These are phyloP conservation scores for Pseudisothecium myosuroides DNA, from an alignment of 225 moss, liverwort and hornwort species.

Conservation along the genomic window DNA sequence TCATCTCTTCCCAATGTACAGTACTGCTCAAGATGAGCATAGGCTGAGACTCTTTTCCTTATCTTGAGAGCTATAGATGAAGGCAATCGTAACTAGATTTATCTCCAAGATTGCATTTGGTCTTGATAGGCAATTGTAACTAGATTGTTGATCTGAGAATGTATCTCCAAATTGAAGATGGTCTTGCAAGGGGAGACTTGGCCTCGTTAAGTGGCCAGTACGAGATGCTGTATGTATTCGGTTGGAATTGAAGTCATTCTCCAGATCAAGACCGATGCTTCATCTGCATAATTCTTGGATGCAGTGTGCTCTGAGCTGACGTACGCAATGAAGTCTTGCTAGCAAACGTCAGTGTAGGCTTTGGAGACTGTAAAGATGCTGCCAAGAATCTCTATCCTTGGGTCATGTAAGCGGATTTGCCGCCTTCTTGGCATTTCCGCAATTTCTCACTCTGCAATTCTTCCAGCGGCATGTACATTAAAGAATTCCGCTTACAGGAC, in stretches of 20 bases:
- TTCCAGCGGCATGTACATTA: not conserved
- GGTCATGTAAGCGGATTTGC: not conserved
- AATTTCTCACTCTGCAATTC: not conserved
- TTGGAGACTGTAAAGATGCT: not conserved
- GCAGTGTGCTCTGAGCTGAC: not conserved
- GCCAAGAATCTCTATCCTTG: slow-evolving; percentile 11
- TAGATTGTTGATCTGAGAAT: not conserved
- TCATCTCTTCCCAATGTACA: not conserved
- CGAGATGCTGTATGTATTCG: not conserved
- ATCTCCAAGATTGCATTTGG: not conserved
- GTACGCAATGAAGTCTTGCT: not conserved
- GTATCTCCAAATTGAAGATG: not conserved
- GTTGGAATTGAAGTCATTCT: not conserved
- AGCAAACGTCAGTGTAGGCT: not conserved
- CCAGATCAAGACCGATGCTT: not conserved
- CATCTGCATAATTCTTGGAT: not conserved
- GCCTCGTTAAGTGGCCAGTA: not conserved
- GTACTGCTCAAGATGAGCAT: not conserved
- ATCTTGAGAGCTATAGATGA: not conserved
- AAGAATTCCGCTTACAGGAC: not conserved
- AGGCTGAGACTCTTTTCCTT: not conserved
- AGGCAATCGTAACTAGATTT: not conserved
- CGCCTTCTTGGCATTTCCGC: slow-evolving; percentile 9
- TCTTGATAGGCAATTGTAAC: not conserved
- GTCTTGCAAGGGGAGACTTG: not conserved